Evolutionary conservation across 176 grass and related monocot species (phyloP).

Genomic region (Saccharum officinarum): DNA sequence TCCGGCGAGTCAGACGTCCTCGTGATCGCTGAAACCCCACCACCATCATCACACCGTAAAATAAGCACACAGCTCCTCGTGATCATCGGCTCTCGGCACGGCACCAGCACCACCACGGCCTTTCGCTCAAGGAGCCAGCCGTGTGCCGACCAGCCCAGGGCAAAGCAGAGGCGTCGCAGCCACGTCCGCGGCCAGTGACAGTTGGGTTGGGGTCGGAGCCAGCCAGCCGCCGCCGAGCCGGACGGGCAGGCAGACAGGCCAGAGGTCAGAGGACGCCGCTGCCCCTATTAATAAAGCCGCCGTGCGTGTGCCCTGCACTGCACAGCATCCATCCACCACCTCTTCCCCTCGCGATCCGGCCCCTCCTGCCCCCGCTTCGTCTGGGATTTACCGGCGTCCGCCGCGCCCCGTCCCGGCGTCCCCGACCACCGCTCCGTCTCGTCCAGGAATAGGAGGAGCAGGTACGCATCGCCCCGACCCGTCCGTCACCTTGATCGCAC

Average conservation of each 20-base stretch:
- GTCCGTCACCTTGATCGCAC: not conserved
- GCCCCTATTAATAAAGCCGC: constrained; percentile 48
- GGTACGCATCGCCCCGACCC: constrained; percentile 27
- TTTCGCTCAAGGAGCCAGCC: constrained; percentile 42
- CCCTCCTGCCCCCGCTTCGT: not conserved
- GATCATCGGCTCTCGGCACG: not conserved
- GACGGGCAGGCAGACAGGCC: not conserved
- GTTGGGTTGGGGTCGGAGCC: not conserved
- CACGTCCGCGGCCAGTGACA: constrained; percentile 3
- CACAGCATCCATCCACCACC: not conserved
- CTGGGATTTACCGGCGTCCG: constrained; percentile 10
- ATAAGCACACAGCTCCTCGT: not conserved
- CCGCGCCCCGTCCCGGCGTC: not conserved
- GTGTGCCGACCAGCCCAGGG: constrained; percentile 15
- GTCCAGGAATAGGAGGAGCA: not conserved
- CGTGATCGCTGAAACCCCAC: not conserved
- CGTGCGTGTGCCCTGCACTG: not conserved
- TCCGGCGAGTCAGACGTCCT: not conserved
- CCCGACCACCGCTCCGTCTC: constrained; percentile 3
- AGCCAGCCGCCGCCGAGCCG: not conserved
- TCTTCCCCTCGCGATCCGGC: not conserved
- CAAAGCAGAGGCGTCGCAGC: constrained; percentile 1
- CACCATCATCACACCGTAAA: not conserved
- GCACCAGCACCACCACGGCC: not conserved
- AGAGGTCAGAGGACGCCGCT: not conserved